These are phyloP conservation scores for Fraxinus angustifolia DNA, from an alignment of 305 asterid genomes.

Conservation along the genomic window DNA sequence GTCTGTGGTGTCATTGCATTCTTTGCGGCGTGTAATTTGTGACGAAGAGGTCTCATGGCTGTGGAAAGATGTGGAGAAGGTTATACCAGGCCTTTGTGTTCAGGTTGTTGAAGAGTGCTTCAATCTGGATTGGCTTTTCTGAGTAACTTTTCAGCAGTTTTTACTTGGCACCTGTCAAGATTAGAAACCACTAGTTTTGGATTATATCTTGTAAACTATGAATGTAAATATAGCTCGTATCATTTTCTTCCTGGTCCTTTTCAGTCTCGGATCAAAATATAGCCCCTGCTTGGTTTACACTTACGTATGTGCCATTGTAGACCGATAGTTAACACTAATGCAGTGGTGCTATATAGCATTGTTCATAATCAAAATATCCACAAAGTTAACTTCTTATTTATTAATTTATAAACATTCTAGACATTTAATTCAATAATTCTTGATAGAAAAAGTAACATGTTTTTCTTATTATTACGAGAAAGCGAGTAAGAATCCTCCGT, in stretches of 20 bases:
- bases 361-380: too few species aligned
- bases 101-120: constrained; percentile 73
- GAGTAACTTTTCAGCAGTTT: constrained; percentile 30
- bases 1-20: constrained; percentile 35
- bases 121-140: constrained; percentile 67
- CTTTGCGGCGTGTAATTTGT: constrained; percentile 55
- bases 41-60: constrained; percentile 63
- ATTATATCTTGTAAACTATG: not conserved
- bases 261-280: not conserved
- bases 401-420: too few species aligned
- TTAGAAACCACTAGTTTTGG: not conserved
- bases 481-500: too few species aligned
- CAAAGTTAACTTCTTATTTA: too few species aligned
- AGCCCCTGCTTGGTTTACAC: not conserved
- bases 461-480: too few species aligned
- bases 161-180: not conserved
- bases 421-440: too few species aligned
- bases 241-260: not conserved
- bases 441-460: too few species aligned
- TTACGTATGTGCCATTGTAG: too few species aligned
- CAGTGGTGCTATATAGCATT: too few species aligned
- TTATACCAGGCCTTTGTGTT: constrained; percentile 44
- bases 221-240: not conserved
- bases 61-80: constrained; percentile 64
- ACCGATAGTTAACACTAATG: too few species aligned